Evolutionary conservation across 306 rosid genomes (phyloP).

Genomic region (Hippophae tibetana): DNA sequence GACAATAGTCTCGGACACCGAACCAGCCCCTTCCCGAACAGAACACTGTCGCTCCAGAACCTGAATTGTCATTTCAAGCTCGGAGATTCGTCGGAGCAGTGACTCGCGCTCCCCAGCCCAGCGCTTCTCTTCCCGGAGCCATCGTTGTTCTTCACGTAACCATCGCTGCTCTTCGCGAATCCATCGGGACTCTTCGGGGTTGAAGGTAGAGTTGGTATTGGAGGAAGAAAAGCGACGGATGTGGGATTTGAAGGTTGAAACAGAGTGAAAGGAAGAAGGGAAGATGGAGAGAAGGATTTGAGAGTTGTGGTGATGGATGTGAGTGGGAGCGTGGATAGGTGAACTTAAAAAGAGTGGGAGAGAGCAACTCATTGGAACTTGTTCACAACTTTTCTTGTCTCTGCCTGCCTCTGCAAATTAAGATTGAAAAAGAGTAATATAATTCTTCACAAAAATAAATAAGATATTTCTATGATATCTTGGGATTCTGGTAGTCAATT

Average conservation of each 20-base stretch:
- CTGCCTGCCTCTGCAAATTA: too few species aligned
- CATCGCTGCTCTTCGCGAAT: conserved; percentile 87
- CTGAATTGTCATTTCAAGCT: conserved; percentile 52
- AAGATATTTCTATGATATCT: too few species aligned
- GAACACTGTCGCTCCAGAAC: conserved; percentile 37
- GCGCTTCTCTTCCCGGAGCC: conserved; percentile 78
- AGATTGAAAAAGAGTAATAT: too few species aligned
- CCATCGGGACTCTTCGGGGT: conserved; percentile 71
- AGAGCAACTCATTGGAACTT: too few species aligned
- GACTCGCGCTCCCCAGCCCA: conserved; percentile 66
- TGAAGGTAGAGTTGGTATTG: conserved; percentile 18
- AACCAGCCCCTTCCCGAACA: conserved; percentile 21
- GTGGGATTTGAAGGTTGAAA: conserved; percentile 14
- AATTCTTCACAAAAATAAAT: too few species aligned
- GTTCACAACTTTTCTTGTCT: too few species aligned
- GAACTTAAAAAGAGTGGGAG: too few species aligned
- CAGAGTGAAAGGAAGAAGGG: conserved; percentile 15
- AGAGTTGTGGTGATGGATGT: background rate
- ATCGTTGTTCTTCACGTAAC: conserved; percentile 73
- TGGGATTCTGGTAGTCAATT: too few species aligned
- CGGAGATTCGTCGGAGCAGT: conserved; percentile 51
- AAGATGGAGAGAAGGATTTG: conserved; percentile 17
- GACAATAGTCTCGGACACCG: conserved; percentile 35
- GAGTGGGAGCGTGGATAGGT: too few species aligned
- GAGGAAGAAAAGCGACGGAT: conserved; percentile 19